Evolutionary conservation across 176 grass and related monocot species (phyloP), one percentile per base, ranked within the genome.

Genomic region (Bromus sterilis): DNA sequence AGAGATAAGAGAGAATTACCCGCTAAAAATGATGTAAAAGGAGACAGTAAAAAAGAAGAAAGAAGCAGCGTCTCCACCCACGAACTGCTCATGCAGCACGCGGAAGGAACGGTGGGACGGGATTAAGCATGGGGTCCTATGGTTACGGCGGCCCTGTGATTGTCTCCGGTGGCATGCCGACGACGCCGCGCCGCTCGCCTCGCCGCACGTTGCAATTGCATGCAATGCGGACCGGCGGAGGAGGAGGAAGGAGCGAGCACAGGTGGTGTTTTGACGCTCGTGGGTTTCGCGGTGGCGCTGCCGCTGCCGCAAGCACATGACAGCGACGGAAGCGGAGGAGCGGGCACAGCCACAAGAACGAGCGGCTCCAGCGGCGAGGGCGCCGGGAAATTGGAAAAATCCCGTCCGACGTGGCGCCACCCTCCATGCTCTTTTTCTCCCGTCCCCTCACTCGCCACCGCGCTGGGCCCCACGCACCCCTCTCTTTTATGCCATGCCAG

Each of bases 321-420:
- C 56, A 78, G 25, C 66, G 84, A 87, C 36, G 15, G 29, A 70
- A 6, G 46, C 68, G 79, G 85, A 36, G 88, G 84, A 80, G 74
- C n/a, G 86, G 77, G 76, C 85, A 26, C 26, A 95, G 85, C 93
- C 93, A 95, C 93, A 64, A 90, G 90, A 90, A 92, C 65, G 48
- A 84, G 65, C 79, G 85, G 90, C 79, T 73, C 74, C 43, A 57
- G 10, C 57, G 29, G 23, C n/a, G 28, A 73, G 13, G 43, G 18
- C 9, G 26, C 18, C 34, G 77, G 35, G 78, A 20, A 89, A 62
- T 21, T 40, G 59, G 25, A 85, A 91, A 94, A 86, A 86, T 88
- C 84, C 57, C 25, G 77, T 88, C 93, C 85, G 68, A 95, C 90
- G 93, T 92, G 93, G 93, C 85, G n/a, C 78, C 6, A 65, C 18